Conservation (phyloP, 495 filamentous ascomycete species). For the Physcia stellaris region DNA sequence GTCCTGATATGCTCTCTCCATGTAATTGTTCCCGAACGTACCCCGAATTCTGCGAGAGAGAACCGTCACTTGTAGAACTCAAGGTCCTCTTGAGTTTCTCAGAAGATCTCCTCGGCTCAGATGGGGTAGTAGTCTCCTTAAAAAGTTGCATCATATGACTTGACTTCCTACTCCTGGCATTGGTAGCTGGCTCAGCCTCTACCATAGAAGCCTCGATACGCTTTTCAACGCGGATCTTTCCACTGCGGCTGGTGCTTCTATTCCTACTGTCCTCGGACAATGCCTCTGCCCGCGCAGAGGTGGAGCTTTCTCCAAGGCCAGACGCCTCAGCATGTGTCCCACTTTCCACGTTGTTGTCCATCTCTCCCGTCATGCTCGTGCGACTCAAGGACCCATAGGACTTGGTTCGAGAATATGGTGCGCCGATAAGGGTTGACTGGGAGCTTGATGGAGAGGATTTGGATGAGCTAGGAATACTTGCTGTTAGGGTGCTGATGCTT, state of each 20-base stretch:
- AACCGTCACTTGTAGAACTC: too few species aligned
- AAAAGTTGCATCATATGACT: slow-evolving; percentile 88
- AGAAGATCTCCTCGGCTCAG: slow-evolving; percentile 24
- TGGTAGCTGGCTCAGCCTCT: slow-evolving; percentile 54
- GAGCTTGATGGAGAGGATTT: slow-evolving; percentile 2
- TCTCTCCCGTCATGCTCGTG: not conserved
- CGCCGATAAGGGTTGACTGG: not conserved
- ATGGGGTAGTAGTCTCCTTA: slow-evolving; percentile 63
- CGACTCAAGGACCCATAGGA: not conserved
- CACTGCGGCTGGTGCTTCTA: slow-evolving; percentile 30
- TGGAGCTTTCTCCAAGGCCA: not conserved
- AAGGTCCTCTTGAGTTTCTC: too few species aligned
- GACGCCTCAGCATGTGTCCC: not conserved
- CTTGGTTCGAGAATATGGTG: not conserved
- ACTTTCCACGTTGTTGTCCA: not conserved
- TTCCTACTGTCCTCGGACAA: slow-evolving; percentile 16
- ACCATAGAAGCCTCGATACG: slow-evolving; percentile 71
- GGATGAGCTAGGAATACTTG: not conserved
- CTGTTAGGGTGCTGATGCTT: not conserved
- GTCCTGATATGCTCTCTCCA: too few species aligned
- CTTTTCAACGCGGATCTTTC: slow-evolving; percentile 51
- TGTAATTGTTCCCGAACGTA: slow-evolving; percentile 29
- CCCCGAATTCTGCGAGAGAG: too few species aligned
- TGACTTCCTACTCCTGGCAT: slow-evolving; percentile 80
- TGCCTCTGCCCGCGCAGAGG: slow-evolving; percentile 3